These are phyloP conservation scores for Davidsoniella neocaledoniae DNA, from an alignment of 2,329 filamentous ascomycete species.

Conservation along the genomic window DNA sequence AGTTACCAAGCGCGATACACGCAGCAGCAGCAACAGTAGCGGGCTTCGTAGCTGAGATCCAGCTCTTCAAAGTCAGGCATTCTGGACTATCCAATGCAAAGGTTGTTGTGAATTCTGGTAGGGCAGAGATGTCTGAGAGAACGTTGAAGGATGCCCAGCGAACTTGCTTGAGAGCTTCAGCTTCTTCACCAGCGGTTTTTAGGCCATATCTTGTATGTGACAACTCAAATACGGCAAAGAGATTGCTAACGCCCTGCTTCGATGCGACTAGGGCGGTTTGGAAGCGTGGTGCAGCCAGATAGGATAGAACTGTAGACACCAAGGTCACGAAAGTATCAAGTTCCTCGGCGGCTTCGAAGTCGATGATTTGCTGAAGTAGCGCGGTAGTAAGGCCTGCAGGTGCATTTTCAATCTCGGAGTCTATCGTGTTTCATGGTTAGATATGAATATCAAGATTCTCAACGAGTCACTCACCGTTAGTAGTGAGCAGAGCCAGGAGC, in stretches of 20 bases:
- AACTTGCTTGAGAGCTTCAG: conserved; percentile 30
- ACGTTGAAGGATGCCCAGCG: conserved; percentile 18
- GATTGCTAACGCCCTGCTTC: conserved; percentile 16
- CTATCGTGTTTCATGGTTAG: conserved; percentile 14
- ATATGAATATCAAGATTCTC: background rate
- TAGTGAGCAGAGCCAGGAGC: conserved; percentile 35
- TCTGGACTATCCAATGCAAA: conserved; percentile 28
- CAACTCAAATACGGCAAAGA: conserved; percentile 32
- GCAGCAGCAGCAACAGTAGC: conserved; percentile 36
- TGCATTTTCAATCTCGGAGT: conserved; percentile 29
- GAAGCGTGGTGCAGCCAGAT: conserved; percentile 36
- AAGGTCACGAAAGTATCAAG: conserved; percentile 37
- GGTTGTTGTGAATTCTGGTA: conserved; percentile 27
- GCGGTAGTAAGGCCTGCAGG: conserved; percentile 29
- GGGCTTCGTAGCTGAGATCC: conserved; percentile 25
- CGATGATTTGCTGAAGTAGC: conserved; percentile 33
- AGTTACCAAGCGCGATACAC: conserved; percentile 44
- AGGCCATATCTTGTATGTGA: conserved; percentile 27
- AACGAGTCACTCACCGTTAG: conserved; percentile 26
- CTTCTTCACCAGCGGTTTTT: conserved; percentile 25
- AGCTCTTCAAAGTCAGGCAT: conserved; percentile 27
- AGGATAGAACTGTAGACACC: conserved; percentile 34
- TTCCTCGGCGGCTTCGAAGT: conserved; percentile 25
- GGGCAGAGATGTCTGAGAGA: conserved; percentile 35
- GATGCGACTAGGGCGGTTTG: conserved; percentile 29